Percentiles rank a stretch among this genome's conserved stretches.
These are phyloP conservation scores for Cucurbita pepo DNA, from an alignment of 306 rosid species.

Conservation along the genomic window DNA sequence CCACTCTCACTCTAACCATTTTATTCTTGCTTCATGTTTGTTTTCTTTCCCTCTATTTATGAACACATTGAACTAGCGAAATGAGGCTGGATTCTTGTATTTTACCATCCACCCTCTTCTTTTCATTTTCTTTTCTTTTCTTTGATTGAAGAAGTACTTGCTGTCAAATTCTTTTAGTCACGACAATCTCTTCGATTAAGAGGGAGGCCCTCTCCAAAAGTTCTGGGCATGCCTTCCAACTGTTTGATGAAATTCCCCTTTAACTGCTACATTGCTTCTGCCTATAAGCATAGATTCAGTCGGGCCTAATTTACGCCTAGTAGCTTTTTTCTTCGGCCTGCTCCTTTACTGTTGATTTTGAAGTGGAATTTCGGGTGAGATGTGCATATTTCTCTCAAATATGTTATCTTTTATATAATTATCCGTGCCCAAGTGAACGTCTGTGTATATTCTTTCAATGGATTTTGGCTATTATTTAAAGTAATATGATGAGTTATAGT, in stretches of 20 bases:
- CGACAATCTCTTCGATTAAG: neutral
- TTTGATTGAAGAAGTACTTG: neutral
- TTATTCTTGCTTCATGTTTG: neutral
- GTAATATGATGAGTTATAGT: neutral
- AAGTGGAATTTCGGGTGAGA: neutral
- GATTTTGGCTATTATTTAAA: neutral
- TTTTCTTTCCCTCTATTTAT: neutral
- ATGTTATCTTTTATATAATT: neutral
- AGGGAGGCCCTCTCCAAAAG: neutral
- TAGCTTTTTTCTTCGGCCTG: neutral
- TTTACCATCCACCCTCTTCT: neutral
- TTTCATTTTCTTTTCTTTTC: neutral
- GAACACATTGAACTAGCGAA: neutral
- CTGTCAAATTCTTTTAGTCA: neutral
- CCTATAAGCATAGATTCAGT: neutral
- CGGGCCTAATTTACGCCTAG: neutral
- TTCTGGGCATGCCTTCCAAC: neutral
- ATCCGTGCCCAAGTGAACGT: neutral
- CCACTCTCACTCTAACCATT: neutral
- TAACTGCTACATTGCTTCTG: neutral
- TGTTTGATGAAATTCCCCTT: constrained; percentile 15
- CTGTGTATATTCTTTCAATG: neutral
- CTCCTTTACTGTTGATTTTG: neutral
- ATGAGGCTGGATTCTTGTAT: neutral
- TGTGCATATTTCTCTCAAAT: neutral